These are phyloP conservation scores for Dujonia santamariae DNA, from an alignment of 1,139 yeast genomes.

Conservation along the genomic window DNA sequence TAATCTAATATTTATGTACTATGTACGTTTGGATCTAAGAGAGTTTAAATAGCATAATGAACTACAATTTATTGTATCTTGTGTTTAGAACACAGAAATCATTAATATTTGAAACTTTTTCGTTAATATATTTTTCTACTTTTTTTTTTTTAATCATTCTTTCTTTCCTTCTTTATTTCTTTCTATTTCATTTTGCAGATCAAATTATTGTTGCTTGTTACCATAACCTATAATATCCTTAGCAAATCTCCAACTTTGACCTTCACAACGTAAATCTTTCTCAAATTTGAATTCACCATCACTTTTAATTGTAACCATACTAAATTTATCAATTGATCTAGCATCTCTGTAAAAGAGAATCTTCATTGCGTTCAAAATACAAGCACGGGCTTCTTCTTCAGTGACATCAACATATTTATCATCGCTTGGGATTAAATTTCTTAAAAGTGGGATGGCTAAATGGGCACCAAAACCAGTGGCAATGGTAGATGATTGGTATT, in stretches of 20 bases:
- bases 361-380: constrained; percentile 84
- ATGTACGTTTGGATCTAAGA: too few species aligned
- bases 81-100: too few species aligned
- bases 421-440: constrained; percentile 80
- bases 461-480: constrained; percentile 98
- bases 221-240: constrained; percentile 88
- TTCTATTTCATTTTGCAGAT: not conserved
- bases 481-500: constrained; percentile 82
- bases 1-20: constrained; percentile 72
- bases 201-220: constrained; percentile 39
- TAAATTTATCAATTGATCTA: constrained; percentile 81
- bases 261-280: constrained; percentile 61
- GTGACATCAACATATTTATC: constrained; percentile 67
- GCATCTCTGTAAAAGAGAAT: constrained; percentile 96
- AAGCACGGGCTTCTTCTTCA: constrained; percentile 72
- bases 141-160: not conserved
- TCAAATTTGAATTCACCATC: constrained; percentile 55
- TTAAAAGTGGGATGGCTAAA: constrained; percentile 85
- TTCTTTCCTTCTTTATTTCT: not conserved
- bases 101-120: too few species aligned
- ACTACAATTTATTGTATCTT: too few species aligned
- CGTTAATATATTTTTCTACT: not conserved
- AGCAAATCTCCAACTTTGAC: constrained; percentile 93
- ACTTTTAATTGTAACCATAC: constrained; percentile 72
- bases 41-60: too few species aligned